phyloP scores from a whole-genome alignment of 805 yeast species.

The Metschnikowia peoriensis region DNA sequence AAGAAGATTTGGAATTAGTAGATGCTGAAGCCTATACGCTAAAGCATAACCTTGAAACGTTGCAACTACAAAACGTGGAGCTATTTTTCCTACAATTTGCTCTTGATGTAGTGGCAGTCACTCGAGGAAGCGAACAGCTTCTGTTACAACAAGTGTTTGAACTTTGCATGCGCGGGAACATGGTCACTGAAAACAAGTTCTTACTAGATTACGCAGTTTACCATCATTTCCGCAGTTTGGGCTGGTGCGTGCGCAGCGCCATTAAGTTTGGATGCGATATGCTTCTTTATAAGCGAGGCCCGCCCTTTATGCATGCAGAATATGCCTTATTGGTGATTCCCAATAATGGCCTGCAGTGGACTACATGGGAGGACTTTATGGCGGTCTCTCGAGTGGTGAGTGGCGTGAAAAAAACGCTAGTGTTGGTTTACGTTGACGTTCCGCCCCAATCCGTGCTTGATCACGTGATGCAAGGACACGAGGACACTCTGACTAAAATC shows the following conservation, averaged over 20 bases:
- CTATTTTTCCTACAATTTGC: conserved; percentile 65
- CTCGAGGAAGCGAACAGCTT: conserved; percentile 5
- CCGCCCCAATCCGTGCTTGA: conserved; percentile 40
- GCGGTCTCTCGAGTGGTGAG: conserved; percentile 78
- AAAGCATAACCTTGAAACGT: conserved; percentile 35
- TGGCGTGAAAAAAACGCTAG: conserved; percentile 77
- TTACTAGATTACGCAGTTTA: conserved; percentile 66
- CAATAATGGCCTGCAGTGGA: conserved; percentile 28
- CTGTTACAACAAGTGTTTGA: conserved; percentile 25
- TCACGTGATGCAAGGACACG: conserved; percentile 1
- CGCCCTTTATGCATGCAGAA: conserved; percentile 94
- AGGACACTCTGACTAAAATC: conserved; percentile 15
- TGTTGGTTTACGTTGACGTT: conserved; percentile 62
- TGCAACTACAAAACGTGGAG: conserved; percentile 77
- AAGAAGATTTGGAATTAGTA: conserved; percentile 14
- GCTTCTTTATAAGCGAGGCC: conserved; percentile 83
- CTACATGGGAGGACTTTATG: conserved; percentile 59
- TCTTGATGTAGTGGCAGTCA: conserved; percentile 47
- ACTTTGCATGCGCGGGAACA: conserved; percentile 19
- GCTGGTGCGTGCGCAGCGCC: conserved; percentile 95
- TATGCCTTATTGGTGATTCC: conserved; percentile 61
- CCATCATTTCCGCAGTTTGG: conserved; percentile 81
- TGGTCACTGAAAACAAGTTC: conserved; percentile 28
- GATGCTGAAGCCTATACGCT: conserved; percentile 16
- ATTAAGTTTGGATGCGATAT: conserved; percentile 89